These are phyloP conservation scores for Musa itinerans DNA, from an alignment of 176 grass and related monocot species.

Conservation along the genomic window DNA sequence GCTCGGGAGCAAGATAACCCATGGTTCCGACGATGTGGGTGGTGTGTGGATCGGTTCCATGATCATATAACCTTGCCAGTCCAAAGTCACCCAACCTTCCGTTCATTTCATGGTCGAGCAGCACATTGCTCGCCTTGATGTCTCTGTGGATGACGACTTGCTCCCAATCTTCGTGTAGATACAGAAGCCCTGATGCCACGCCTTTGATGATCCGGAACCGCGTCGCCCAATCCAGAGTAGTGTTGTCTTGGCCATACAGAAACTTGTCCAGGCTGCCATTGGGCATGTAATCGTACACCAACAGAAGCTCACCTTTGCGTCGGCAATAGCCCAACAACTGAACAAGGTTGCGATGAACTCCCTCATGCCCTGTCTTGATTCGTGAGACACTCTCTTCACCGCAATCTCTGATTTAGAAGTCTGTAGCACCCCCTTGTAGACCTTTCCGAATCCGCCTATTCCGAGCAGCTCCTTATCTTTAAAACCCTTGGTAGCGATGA, in stretches of 20 bases:
- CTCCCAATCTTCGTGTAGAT: conserved; percentile 47
- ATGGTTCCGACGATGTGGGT: conserved; percentile 33
- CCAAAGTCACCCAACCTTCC: conserved; percentile 36
- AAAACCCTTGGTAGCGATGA: conserved; percentile 31
- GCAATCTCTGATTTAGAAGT: conserved; percentile 17
- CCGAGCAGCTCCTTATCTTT: conserved; percentile 27
- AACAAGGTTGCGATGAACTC: conserved; percentile 45
- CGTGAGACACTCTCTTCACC: conserved; percentile 44
- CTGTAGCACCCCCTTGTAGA: conserved; percentile 33
- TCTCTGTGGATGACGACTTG: conserved; percentile 32
- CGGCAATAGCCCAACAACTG: conserved; percentile 43
- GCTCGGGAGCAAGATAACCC: conserved; percentile 41
- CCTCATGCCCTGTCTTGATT: conserved; percentile 37
- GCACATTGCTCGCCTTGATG: conserved; percentile 43
- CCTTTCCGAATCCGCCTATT: conserved; percentile 37
- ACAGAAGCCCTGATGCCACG: conserved; percentile 23
- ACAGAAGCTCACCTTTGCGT: conserved; percentile 28
- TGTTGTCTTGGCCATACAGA: neutral
- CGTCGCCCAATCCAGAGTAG: conserved; percentile 6
- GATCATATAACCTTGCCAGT: conserved; percentile 33
- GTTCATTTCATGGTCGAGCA: conserved; percentile 37
- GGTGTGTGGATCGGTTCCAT: conserved; percentile 29
- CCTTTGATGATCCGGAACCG: conserved; percentile 30
- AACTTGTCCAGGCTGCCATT: conserved; percentile 31
- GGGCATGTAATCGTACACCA: conserved; percentile 46